Base-by-base conservation (phyloP, 495 filamentous ascomycete genomes). In the Ramalina intermedia region DNA sequence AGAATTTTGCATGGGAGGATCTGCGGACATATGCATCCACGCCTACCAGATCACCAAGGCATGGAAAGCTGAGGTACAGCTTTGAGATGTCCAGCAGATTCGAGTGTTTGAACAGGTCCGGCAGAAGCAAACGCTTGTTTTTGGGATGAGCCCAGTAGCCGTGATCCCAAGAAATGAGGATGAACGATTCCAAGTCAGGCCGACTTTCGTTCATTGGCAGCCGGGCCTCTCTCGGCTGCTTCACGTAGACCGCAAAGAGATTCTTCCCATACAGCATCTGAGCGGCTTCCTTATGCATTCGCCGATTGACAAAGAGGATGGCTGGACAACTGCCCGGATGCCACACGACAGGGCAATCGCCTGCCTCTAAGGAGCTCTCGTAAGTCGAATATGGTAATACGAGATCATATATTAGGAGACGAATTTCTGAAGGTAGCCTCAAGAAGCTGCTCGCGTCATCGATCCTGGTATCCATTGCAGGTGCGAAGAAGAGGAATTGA, bases 161-260 rank as follows among this genome's bases (percentile, higher is more conserved):
- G 4, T 51, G 39, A 7, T 26, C 37, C 47, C 47, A 55, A 3
- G 52, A 51, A 26, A 55, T 14, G 14, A 55, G 47, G 38, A 55
- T 47, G 29, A 55, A 51, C 23, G 52, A 55, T 21, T 55, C 52
- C 17, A 26, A 27, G 37, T 50, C 43, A 29, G 47, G 47, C 29
- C 47, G 52, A 11, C 52, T 39, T 21, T 50, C 47, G 35, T 50
- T 46, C 47, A 50, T 50, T 2, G 52, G 42, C 13, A 54, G 43
- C 9, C 47, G 50, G 14, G 52, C 47, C 17, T 35, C 41, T 11
- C 33, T 37, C 21, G 52, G 52, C 14, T 54, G 52, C 38, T 14
- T 45, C 11, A 54, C 26, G 20, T 50, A 54, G 14, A 54, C 29
- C 6, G 52, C 35, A 43, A 54, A 54, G 4, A 23, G 12, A 17